Percentiles rank a stretch among this genome's conserved stretches.
Evolutionary conservation across 1,284 basidiomycete genomes (phyloP).

Genomic region (Rhizoctonia solani): DNA sequence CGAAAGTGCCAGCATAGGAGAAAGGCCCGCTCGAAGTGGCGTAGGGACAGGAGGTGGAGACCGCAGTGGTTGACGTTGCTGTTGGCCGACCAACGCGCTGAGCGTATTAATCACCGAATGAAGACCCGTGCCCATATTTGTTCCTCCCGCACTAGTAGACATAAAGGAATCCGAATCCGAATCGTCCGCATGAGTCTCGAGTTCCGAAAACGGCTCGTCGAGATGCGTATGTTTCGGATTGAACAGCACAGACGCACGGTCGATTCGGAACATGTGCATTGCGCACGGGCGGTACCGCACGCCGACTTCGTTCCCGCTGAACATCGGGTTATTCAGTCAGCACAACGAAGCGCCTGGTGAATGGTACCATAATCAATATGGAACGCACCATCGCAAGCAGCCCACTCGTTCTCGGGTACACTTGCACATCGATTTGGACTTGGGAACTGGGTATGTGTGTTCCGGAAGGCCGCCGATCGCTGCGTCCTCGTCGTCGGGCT

Average conservation of each 20-base stretch:
- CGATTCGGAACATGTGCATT: slow-evolving; percentile 13
- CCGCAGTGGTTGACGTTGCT: slow-evolving; percentile 22
- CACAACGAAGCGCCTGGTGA: not conserved
- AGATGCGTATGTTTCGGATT: slow-evolving; percentile 19
- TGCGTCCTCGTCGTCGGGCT: slow-evolving; percentile 19
- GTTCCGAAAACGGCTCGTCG: slow-evolving; percentile 16
- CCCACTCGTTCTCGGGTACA: slow-evolving; percentile 27
- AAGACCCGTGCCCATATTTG: not conserved
- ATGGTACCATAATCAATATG: too few relatives aligned
- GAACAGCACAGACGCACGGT: slow-evolving; percentile 22
- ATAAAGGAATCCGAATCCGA: slow-evolving; percentile 29
- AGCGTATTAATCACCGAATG: slow-evolving; percentile 17
- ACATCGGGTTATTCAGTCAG: not conserved
- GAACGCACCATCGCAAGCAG: slow-evolving; percentile 24
- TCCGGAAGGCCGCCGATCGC: slow-evolving; percentile 12
- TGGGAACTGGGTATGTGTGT: slow-evolving; percentile 8
- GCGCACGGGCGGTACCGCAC: slow-evolving; percentile 24
- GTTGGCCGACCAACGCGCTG: not conserved
- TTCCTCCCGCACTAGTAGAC: too few relatives aligned
- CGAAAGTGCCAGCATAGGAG: slow-evolving; percentile 24
- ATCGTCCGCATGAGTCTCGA: slow-evolving; percentile 11
- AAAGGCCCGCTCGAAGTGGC: not conserved
- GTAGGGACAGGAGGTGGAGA: slow-evolving; percentile 31
- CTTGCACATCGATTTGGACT: slow-evolving; percentile 14
- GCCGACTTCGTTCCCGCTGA: slow-evolving; percentile 26